Evolutionary conservation across 306 rosid species (phyloP).

Genomic region (Gastrolobium villosum): DNA sequence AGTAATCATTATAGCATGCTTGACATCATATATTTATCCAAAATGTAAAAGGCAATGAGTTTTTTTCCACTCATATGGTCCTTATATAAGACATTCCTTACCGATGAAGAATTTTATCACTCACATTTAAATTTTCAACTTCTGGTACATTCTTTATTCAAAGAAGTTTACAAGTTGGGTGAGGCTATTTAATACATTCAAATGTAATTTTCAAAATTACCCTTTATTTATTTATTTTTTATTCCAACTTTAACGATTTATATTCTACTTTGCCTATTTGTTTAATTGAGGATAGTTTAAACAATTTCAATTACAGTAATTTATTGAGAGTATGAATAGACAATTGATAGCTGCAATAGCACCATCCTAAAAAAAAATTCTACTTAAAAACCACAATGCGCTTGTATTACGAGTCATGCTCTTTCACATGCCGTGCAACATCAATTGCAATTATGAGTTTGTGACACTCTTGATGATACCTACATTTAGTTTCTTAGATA

Average conservation of each 20-base stretch:
- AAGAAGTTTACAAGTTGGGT: neutral
- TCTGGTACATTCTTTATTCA: neutral
- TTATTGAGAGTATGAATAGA: neutral
- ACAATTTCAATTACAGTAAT: neutral
- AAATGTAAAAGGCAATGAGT: neutral
- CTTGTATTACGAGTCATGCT: neutral
- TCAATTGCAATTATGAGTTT: constrained; percentile 4
- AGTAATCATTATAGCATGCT: neutral
- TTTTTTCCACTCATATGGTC: neutral
- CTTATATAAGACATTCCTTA: neutral
- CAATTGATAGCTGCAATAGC: neutral
- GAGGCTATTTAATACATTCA: neutral
- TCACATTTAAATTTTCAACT: neutral
- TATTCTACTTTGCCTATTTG: neutral
- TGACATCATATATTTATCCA: neutral
- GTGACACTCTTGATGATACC: neutral
- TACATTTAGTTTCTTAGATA: neutral
- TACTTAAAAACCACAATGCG: neutral
- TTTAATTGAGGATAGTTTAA: neutral
- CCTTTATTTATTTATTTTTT: too few species aligned
- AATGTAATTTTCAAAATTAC: neutral
- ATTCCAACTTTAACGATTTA: neutral
- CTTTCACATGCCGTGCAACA: constrained; percentile 1
- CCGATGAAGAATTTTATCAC: neutral
- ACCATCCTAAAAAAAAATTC: neutral